A percentile compares a stretch with the other conserved stretches of the same genome.
Evolutionary conservation across 2,329 filamentous ascomycete species (phyloP).

Genomic region (Sclerotiophoma versabilis): DNA sequence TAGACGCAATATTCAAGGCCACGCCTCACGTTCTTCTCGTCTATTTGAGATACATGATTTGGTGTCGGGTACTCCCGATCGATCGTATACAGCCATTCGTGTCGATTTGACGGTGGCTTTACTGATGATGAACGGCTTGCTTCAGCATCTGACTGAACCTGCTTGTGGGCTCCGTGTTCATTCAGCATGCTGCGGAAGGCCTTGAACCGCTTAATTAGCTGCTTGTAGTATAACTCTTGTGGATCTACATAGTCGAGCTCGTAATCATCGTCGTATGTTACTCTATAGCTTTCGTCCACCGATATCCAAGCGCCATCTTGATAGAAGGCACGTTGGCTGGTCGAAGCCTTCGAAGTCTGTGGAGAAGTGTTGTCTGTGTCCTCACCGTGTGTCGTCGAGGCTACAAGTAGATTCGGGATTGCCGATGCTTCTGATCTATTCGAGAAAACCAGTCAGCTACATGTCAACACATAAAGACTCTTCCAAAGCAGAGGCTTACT

Average conservation of each 20-base stretch:
- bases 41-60: conserved; percentile 61
- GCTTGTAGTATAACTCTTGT: conserved; percentile 71
- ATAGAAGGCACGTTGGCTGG: conserved; percentile 68
- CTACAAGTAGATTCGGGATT: conserved; percentile 75
- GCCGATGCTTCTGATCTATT: conserved; percentile 75
- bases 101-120: conserved; percentile 44
- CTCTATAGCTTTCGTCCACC: conserved; percentile 48
- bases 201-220: conserved; percentile 70
- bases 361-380: conserved; percentile 24
- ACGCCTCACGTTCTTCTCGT: conserved; percentile 69
- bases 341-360: conserved; percentile 57
- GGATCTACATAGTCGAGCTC: conserved; percentile 47
- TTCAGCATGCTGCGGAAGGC: conserved; percentile 69
- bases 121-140: not conserved
- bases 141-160: conserved; percentile 45
- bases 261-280: conserved; percentile 17
- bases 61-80: conserved; percentile 53
- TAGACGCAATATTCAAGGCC: conserved; percentile 69
- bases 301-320: conserved; percentile 79
- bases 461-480: not conserved
- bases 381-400: conserved; percentile 51
- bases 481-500: too few relatives aligned
- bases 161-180: conserved; percentile 60
- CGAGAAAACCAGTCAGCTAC: conserved; percentile 22
- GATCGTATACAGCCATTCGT: conserved; percentile 44